Base-by-base conservation (phyloP, 148 eudicot species). In the Amaranthus hypochondriacus region DNA sequence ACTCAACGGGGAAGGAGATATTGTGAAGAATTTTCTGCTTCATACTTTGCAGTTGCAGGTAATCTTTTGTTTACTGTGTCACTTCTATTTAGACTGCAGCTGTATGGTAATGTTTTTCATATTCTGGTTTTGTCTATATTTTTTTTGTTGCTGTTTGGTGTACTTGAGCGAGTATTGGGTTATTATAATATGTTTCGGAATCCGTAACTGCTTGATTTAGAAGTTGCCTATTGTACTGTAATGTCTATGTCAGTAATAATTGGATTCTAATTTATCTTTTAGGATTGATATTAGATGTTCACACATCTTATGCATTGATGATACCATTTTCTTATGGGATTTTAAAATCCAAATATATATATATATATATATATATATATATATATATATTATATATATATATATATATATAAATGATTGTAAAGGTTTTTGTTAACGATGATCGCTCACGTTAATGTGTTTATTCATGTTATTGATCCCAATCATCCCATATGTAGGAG, bases 1-100 rank as follows among this genome's bases (percentile, higher is more conserved):
- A 79, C 93, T 93, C 50, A 91, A 89, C 69, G 98, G 98, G 60
- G 97, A 93, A 77, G 86, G 78, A 3, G 92, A 89, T 42, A 87
- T 93, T 52, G 98, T 93, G 72, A 89, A 82, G 89, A 93, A 89
- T 62, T 93, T 93, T 76, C 83, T 93, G 70, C 90, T 91, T 57
- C 94, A 91, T 77, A 91, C 97, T 10, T 87, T 93, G 83, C 98
- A 88, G 74, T 78, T 93, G 83, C 98, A 91, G 98, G 98, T 91
- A 84, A 12, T 56, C 59, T 60, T 3, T 15, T 48, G 61, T 39
- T 18, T 13, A 52, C 48, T 12, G 0, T 65, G 62, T 21, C 42
- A 10, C 39, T 18, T 51, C 12, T 21, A 10, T 56, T 18, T 58
- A 4, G 2, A 46, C 15, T 64, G 46, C 18, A 14, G 21, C 8